A percentile compares a stretch with the other conserved stretches of the same genome.
Evolutionary conservation across 805 yeast genomes (phyloP).

Genomic region (Candida coleopterorum): DNA sequence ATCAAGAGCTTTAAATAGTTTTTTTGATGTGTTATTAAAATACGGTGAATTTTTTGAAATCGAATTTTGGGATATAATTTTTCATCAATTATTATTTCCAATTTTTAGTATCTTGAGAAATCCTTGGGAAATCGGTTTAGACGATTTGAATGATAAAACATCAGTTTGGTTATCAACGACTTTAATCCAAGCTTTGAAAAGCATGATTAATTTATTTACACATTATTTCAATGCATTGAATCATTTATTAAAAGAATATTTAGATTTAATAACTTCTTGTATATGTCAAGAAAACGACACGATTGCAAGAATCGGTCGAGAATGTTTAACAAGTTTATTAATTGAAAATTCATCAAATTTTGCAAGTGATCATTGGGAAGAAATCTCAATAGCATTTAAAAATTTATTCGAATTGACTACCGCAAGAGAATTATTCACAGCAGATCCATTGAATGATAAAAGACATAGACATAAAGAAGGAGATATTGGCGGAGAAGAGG

Average conservation of each 20-base stretch:
- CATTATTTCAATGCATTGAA: slow-evolving; percentile 77
- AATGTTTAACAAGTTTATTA: slow-evolving; percentile 77
- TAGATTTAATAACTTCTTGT: slow-evolving; percentile 76
- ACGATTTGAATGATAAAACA: slow-evolving; percentile 71
- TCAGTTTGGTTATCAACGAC: slow-evolving; percentile 98
- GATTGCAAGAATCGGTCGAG: slow-evolving; percentile 88
- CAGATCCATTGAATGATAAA: slow-evolving; percentile 41
- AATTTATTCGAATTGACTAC: slow-evolving; percentile 76
- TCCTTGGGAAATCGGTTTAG: slow-evolving; percentile 56
- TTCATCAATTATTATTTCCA: slow-evolving; percentile 79
- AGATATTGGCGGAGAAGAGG: slow-evolving; percentile 16
- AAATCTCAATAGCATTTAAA: slow-evolving; percentile 60
- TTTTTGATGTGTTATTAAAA: slow-evolving; percentile 76
- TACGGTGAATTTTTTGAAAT: slow-evolving; percentile 74
- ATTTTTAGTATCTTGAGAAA: slow-evolving; percentile 76
- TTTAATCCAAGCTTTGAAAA: slow-evolving; percentile 88
- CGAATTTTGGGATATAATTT: slow-evolving; percentile 78
- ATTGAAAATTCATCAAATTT: slow-evolving; percentile 71
- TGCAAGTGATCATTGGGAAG: slow-evolving; percentile 64
- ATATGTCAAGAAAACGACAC: slow-evolving; percentile 97
- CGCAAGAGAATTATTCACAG: slow-evolving; percentile 74
- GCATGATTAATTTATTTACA: slow-evolving; percentile 76
- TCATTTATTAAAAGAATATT: slow-evolving; percentile 70
- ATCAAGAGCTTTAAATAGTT: slow-evolving; percentile 74
- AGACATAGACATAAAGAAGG: slow-evolving; percentile 26